Conservation (phyloP, 1,284 basidiomycete genomes). For the Trametes versicolor region DNA sequence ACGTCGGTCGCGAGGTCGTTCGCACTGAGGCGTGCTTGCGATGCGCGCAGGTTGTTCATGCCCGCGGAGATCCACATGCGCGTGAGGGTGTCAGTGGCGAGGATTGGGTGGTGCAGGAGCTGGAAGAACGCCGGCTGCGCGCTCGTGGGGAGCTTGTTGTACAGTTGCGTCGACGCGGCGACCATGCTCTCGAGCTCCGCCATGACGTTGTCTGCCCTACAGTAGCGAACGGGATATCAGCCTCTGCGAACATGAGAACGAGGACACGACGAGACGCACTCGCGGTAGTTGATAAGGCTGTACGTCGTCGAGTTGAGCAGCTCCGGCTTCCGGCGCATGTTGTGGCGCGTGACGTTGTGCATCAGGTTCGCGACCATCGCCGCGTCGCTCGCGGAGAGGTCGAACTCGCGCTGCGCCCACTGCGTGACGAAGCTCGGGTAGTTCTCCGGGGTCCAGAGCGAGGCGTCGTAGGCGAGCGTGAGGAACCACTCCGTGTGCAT, state of each 20-base stretch:
- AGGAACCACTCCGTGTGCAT: slow-evolving; percentile 78
- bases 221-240: neutral
- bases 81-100: slow-evolving; percentile 65
- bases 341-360: slow-evolving; percentile 68
- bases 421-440: slow-evolving; percentile 59
- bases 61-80: slow-evolving; percentile 67
- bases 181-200: slow-evolving; percentile 61
- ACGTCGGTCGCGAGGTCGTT: slow-evolving; percentile 67
- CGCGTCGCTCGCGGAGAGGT: slow-evolving; percentile 51
- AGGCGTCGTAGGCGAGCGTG: slow-evolving; percentile 68
- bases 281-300: slow-evolving; percentile 71
- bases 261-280: slow-evolving; percentile 54
- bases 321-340: slow-evolving; percentile 74
- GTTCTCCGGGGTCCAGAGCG: slow-evolving; percentile 61
- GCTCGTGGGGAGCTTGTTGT: slow-evolving; percentile 57
- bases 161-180: slow-evolving; percentile 61
- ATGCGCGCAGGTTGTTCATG: slow-evolving; percentile 68
- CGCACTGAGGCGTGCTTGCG: slow-evolving; percentile 72
- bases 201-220: slow-evolving; percentile 67
- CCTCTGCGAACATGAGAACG: neutral
- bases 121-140: slow-evolving; percentile 73
- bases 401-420: slow-evolving; percentile 77
- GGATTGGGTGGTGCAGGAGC: slow-evolving; percentile 70
- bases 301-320: slow-evolving; percentile 70
- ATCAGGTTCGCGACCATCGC: slow-evolving; percentile 60